Evolutionary conservation across 805 yeast genomes (phyloP).

Genomic region (Blastobotrys americana): DNA sequence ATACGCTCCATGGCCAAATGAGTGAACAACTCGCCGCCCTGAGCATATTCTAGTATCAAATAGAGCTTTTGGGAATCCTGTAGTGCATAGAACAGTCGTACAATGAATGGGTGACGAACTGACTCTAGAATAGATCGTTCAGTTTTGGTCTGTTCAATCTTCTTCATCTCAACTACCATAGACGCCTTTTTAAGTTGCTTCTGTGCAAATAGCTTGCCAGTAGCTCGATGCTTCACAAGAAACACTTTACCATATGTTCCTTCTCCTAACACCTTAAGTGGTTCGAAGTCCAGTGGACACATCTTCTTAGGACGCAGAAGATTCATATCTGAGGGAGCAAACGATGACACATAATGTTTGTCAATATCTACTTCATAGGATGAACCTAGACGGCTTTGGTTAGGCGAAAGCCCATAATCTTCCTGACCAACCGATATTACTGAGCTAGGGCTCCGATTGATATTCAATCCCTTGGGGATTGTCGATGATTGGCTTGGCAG

Average conservation of each 20-base stretch:
- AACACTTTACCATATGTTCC: constrained; percentile 89
- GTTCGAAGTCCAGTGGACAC: constrained; percentile 51
- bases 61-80: constrained; percentile 76
- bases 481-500: too few relatives aligned
- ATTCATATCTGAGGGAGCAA: constrained; percentile 21
- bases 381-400: constrained; percentile 34
- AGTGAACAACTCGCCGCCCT: constrained; percentile 79
- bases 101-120: constrained; percentile 74
- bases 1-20: constrained; percentile 45
- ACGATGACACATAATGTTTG: constrained; percentile 31
- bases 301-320: constrained; percentile 17
- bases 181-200: constrained; percentile 80
- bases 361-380: constrained; percentile 46
- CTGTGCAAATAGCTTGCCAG: constrained; percentile 72
- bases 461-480: too few relatives aligned
- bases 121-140: constrained; percentile 68
- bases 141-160: constrained; percentile 69
- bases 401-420: not conserved
- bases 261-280: constrained; percentile 69
- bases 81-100: constrained; percentile 71
- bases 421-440: constrained; percentile 3
- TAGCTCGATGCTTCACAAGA: constrained; percentile 56
- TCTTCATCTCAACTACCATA: constrained; percentile 50
- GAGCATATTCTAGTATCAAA: constrained; percentile 68
- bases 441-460: too few relatives aligned